A percentile compares a stretch with the other conserved stretches of the same genome.
Evolutionary conservation across 495 filamentous ascomycete genomes (phyloP).

Genomic region (Aspergillus indologenus): DNA sequence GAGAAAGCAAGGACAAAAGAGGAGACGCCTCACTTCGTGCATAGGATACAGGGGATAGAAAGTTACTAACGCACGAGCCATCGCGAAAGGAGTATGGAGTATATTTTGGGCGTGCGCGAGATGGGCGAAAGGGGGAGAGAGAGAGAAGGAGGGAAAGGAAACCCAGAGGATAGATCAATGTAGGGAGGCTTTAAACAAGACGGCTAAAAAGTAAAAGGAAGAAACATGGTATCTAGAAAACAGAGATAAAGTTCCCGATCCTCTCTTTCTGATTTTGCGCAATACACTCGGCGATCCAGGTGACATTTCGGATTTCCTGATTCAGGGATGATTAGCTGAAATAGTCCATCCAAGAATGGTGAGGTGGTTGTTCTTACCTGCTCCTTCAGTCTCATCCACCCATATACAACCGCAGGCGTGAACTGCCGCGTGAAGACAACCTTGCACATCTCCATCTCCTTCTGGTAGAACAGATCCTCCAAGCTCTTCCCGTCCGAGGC

Average conservation of each 20-base stretch:
- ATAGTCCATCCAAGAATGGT: background rate
- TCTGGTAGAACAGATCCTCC: conserved; percentile 98
- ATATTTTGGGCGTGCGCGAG: no score
- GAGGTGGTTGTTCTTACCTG: conserved; percentile 61
- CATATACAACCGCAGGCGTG: conserved; percentile 90
- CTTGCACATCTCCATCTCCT: conserved; percentile 98
- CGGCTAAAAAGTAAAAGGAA: conserved; percentile 12
- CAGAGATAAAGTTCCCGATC: conserved; percentile 97
- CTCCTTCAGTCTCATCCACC: conserved; percentile 96
- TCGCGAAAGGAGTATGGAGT: conserved; percentile 1
- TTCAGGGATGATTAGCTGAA: conserved; percentile 21
- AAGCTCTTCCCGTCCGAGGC: conserved; percentile 81
- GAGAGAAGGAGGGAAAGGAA: conserved; percentile 25
- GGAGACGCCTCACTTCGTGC: background rate
- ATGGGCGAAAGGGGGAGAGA: no score
- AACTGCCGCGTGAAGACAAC: conserved; percentile 94
- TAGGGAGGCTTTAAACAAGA: conserved; percentile 7
- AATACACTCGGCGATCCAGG: conserved; percentile 99
- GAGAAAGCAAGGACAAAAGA: background rate
- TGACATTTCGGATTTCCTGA: conserved; percentile 98
- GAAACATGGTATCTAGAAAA: conserved; percentile 57
- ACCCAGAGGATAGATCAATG: conserved; percentile 22
- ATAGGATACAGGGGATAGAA: no score
- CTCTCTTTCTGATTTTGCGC: conserved; percentile 99
- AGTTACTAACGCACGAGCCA: background rate